Conservation (phyloP, 495 filamentous ascomycete species). For the Clohesyomyces aquaticus region DNA sequence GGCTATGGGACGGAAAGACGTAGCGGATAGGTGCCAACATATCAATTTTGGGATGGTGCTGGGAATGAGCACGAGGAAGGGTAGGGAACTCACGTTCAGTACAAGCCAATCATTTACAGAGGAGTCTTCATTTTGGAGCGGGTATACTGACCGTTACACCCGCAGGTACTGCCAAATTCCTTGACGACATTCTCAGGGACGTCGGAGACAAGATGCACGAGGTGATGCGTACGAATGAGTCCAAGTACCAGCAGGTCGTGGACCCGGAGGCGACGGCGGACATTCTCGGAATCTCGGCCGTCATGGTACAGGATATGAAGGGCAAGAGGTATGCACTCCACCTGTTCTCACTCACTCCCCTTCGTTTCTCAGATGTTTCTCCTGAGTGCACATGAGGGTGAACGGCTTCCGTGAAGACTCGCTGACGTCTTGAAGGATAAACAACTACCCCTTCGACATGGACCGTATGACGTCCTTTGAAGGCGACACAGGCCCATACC, state of each 20-base stretch:
- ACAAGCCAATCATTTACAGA: no score
- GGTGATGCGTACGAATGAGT: constrained; percentile 67
- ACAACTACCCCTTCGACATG: constrained; percentile 70
- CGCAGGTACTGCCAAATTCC: constrained; percentile 71
- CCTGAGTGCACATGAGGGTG: no score
- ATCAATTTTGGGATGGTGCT: constrained; percentile 76
- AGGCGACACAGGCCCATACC: constrained; percentile 70
- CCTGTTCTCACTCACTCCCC: neutral
- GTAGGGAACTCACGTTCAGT: no score
- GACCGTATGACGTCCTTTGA: constrained; percentile 72
- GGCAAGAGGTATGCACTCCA: constrained; percentile 55
- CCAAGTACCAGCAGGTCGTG: constrained; percentile 67
- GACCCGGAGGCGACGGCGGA: constrained; percentile 60
- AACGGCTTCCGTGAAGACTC: no score
- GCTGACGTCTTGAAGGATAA: constrained; percentile 55
- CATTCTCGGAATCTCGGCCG: constrained; percentile 65
- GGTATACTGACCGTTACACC: no score
- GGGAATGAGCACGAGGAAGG: constrained; percentile 71
- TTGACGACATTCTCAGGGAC: constrained; percentile 68
- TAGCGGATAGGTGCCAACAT: constrained; percentile 66
- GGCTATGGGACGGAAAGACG: constrained; percentile 66
- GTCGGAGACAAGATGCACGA: constrained; percentile 73
- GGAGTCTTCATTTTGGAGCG: no score
- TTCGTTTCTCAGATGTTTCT: neutral
- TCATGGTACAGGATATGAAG: constrained; percentile 69